A percentile compares a stretch with the other conserved stretches of the same genome.
phyloP scores from a whole-genome alignment of 2,329 filamentous ascomycete species.

The Aureobasidium pullulans region DNA sequence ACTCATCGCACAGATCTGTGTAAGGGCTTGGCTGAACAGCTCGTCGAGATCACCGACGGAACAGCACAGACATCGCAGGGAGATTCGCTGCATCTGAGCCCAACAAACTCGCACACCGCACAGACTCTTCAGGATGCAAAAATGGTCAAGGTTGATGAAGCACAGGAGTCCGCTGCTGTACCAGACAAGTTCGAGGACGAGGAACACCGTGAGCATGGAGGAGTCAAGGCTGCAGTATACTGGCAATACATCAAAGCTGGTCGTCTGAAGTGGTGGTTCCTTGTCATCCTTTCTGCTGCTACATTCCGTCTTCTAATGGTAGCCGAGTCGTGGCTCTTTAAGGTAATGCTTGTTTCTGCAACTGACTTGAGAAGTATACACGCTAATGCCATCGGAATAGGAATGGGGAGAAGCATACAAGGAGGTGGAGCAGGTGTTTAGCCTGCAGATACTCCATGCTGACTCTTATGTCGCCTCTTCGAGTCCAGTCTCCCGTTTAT shows the following conservation, averaged over 20 bases:
- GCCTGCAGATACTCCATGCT: not conserved
- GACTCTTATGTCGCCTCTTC: not conserved
- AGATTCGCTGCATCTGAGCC: constrained; percentile 16
- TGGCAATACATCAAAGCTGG: constrained; percentile 82
- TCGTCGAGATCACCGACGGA: constrained; percentile 62
- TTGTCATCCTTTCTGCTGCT: constrained; percentile 56
- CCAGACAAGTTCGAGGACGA: constrained; percentile 75
- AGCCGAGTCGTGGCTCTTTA: constrained; percentile 70
- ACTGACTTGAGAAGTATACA: too few species aligned
- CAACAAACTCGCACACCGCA: constrained; percentile 15
- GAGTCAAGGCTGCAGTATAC: constrained; percentile 69
- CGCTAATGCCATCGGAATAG: constrained; percentile 1
- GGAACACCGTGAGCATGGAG: constrained; percentile 65
- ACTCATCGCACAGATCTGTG: constrained; percentile 66
- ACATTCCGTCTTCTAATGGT: constrained; percentile 59
- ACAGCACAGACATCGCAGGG: constrained; percentile 32
- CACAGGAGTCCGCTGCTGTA: constrained; percentile 44
- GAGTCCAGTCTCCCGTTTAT: constrained; percentile 20
- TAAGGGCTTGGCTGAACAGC: constrained; percentile 62
- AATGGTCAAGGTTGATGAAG: constrained; percentile 27
- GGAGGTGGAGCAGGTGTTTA: constrained; percentile 17
- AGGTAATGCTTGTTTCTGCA: constrained; percentile 31
- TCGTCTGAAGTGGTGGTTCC: constrained; percentile 63
- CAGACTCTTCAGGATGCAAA: constrained; percentile 22
- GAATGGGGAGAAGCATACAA: constrained; percentile 75